Evolutionary conservation across 2,329 filamentous ascomycete species (phyloP).

Genomic region (Metarhizium anisopliae): DNA sequence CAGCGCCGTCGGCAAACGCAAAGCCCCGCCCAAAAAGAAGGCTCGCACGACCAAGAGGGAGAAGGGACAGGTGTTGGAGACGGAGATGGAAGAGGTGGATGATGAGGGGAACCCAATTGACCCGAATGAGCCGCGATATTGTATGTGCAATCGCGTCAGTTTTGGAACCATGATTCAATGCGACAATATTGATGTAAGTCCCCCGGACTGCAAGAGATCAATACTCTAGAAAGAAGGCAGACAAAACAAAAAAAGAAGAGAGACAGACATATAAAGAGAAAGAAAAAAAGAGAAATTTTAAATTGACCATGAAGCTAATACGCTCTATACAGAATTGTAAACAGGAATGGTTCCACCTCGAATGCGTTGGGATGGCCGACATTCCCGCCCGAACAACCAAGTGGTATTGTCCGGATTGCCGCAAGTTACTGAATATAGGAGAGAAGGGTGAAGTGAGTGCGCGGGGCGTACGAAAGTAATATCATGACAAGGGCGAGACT

Average conservation of each 20-base stretch:
- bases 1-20: conserved; percentile 63
- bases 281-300: background rate
- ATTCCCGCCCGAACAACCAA: conserved; percentile 66
- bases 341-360: conserved; percentile 78
- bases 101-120: conserved; percentile 64
- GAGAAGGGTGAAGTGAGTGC: conserved; percentile 55
- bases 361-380: conserved; percentile 61
- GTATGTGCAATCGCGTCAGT: conserved; percentile 69
- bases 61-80: conserved; percentile 31
- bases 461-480: conserved; percentile 41
- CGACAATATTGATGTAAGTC: conserved; percentile 65
- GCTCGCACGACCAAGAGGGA: conserved; percentile 39
- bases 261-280: conserved; percentile 5
- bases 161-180: conserved; percentile 79
- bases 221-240: conserved; percentile 4
- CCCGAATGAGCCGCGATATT: conserved; percentile 68
- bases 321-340: conserved; percentile 53
- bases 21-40: conserved; percentile 60
- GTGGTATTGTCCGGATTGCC: conserved; percentile 78
- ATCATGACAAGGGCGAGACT: conserved; percentile 1
- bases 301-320: background rate
- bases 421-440: conserved; percentile 51
- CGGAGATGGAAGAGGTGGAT: conserved; percentile 50
- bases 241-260: conserved; percentile 7
- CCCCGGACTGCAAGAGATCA: conserved; percentile 2